phyloP scores from a whole-genome alignment of 768 basidiomycete genomes.

The Mycena haematopus region DNA sequence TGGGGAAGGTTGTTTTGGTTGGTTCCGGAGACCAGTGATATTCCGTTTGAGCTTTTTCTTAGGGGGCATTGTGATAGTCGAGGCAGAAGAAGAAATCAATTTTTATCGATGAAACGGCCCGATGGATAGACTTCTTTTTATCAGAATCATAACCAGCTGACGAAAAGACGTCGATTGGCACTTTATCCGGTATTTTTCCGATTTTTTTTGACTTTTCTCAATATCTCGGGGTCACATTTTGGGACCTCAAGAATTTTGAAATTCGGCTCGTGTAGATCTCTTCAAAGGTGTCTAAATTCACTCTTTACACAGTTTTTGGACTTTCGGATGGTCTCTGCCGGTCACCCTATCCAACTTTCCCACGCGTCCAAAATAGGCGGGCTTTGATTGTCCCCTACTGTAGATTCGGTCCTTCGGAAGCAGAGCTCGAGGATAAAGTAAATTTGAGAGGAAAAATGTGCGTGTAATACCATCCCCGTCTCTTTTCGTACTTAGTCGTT shows the following conservation, averaged over 20 bases:
- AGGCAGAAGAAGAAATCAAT: neutral
- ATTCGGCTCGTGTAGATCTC: neutral
- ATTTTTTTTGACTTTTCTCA: neutral
- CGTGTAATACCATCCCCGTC: too few species aligned
- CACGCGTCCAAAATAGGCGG: constrained; percentile 2
- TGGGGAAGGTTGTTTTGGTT: neutral
- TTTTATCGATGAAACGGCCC: neutral
- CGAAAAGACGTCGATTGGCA: neutral
- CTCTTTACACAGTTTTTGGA: neutral
- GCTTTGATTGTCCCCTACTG: too few species aligned
- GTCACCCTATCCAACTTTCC: too few species aligned
- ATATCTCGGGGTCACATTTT: neutral
- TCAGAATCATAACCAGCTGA: neutral
- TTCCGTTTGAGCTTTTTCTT: neutral
- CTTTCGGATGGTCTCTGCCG: neutral
- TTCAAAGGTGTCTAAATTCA: neutral
- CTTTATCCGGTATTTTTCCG: neutral
- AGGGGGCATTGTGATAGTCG: neutral
- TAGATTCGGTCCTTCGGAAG: too few species aligned
- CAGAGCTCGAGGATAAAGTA: too few species aligned
- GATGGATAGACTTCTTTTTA: too few species aligned
- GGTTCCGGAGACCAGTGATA: neutral
- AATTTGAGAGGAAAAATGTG: too few species aligned
- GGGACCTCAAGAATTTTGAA: neutral
- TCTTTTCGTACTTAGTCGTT: too few species aligned